Base-by-base conservation (phyloP, 306 rosid genomes). In the Comarum palustre region DNA sequence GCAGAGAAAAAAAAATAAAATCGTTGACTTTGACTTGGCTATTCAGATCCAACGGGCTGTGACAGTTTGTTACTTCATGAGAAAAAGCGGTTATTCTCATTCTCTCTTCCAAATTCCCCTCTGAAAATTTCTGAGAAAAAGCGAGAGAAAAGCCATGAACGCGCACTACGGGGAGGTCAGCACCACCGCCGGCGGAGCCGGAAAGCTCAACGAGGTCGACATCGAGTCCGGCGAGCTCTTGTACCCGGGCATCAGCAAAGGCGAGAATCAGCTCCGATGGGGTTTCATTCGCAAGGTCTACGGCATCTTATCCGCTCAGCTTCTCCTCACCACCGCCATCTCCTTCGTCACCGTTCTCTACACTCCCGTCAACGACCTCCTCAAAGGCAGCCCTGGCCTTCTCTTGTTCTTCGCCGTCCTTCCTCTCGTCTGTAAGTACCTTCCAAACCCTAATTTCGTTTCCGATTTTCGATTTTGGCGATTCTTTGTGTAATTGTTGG, bases 261-360 rank as follows among this genome's bases (percentile, higher is more conserved):
- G 91, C 19, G 98, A 94, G 81, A 93, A 93, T 50, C 92, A 87
- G 83, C 97, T 93, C 77, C 98, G 98, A 76, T 93, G 98, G 98
- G 97, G 97, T 0, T 93, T 93, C 83, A 83, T 93, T 20, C 98
- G 98, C 58, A 93, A 93, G 79, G 98, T 94, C 34, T 94, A 91
- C 60, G 98, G 96, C 1, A 94, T 94, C 80, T 84, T 94, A 64
- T 86, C 96, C 46, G 79, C 89, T 1, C 98, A 93, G 96, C 78
- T 93, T 80, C 59, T 93, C 13, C 87, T 93, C 62, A 93, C 98
- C 77, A 89, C 98, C 72, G 10, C 87, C 48, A 88, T 93, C 61
- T 88, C 98, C 75, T 68, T 87, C 75, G 7, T 87, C 67, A 90
- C 97, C 86, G 93, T 93, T 34, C 85, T 93, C 63, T 88, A 82